phyloP scores from a whole-genome alignment of 495 filamentous ascomycete species.

The Aspergillus homomorphus region DNA sequence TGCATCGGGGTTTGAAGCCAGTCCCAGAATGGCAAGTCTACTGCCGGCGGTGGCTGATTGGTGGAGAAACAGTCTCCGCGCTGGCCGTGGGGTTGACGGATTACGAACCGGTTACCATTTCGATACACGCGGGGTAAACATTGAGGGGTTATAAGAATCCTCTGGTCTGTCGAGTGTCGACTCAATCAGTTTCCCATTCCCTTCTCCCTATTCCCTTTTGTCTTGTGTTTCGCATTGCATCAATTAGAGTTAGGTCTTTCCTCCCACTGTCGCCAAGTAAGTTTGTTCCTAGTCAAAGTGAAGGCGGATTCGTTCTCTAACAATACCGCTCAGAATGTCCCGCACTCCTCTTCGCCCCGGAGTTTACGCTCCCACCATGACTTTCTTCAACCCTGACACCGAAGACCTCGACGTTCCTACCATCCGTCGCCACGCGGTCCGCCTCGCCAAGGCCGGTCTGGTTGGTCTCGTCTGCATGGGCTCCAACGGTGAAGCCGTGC shows the following conservation, averaged over 20 bases:
- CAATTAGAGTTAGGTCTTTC: neutral
- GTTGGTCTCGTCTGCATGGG: conserved; percentile 85
- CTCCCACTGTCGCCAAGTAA: neutral
- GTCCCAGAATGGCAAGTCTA: neutral
- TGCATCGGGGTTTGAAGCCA: neutral
- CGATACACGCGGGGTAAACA: conserved; percentile 5
- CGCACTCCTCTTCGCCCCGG: conserved; percentile 70
- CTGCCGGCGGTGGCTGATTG: conserved; percentile 11
- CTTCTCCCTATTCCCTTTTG: no score
- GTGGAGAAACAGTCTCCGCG: conserved; percentile 12
- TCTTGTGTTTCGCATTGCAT: neutral
- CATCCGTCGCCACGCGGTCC: conserved; percentile 75
- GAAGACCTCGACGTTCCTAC: conserved; percentile 79
- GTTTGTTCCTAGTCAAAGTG: neutral
- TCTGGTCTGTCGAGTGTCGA: neutral
- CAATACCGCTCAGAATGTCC: conserved; percentile 9
- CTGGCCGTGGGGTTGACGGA: neutral
- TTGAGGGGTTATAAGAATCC: neutral
- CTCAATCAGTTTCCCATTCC: neutral
- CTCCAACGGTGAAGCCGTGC: conserved; percentile 85
- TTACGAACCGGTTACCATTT: neutral
- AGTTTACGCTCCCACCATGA: conserved; percentile 88
- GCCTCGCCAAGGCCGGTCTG: conserved; percentile 77
- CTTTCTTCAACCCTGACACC: conserved; percentile 78
- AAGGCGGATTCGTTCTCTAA: neutral